Evolutionary conservation across 2,329 filamentous ascomycete species (phyloP).

Genomic region (Xylogone sp.): DNA sequence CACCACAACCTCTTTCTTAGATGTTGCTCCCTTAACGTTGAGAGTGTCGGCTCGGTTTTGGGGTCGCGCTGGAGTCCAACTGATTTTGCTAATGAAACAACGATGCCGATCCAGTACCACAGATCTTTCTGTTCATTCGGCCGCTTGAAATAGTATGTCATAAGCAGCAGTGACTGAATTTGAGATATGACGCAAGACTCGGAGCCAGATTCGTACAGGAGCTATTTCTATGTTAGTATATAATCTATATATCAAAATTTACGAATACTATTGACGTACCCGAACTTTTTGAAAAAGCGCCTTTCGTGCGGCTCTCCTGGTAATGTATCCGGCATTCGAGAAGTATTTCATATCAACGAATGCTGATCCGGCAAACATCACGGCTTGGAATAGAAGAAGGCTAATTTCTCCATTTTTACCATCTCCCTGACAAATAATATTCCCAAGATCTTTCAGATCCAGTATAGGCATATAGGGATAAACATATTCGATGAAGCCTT

Average conservation of each 20-base stretch:
- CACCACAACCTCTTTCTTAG: slow-evolving; percentile 95
- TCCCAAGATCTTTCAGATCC: slow-evolving; percentile 57
- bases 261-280: slow-evolving; percentile 19
- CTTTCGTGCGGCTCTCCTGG: slow-evolving; percentile 74
- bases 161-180: slow-evolving; percentile 78
- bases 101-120: slow-evolving; percentile 96
- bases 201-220: slow-evolving; percentile 88
- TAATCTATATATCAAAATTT: background rate
- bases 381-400: slow-evolving; percentile 80
- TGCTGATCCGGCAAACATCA: slow-evolving; percentile 86
- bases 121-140: slow-evolving; percentile 94
- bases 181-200: slow-evolving; percentile 81
- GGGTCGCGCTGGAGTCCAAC: slow-evolving; percentile 87
- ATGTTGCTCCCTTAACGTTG: slow-evolving; percentile 70
- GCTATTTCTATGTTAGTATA: slow-evolving; percentile 27
- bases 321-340: slow-evolving; percentile 69
- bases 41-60: slow-evolving; percentile 44
- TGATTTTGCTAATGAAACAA: slow-evolving; percentile 82
- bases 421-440: background rate
- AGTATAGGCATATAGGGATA: slow-evolving; percentile 88
- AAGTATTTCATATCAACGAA: slow-evolving; percentile 77
- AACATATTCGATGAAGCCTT: slow-evolving; percentile 80
- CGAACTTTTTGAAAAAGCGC: slow-evolving; percentile 79
- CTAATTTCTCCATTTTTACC: slow-evolving; percentile 49
- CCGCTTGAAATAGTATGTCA: slow-evolving; percentile 95